Evolutionary conservation across 129 eudicot genomes (phyloP), one percentile per base, ranked within the genome.

Genomic region (Pseudognaphalium luteoalbum): DNA sequence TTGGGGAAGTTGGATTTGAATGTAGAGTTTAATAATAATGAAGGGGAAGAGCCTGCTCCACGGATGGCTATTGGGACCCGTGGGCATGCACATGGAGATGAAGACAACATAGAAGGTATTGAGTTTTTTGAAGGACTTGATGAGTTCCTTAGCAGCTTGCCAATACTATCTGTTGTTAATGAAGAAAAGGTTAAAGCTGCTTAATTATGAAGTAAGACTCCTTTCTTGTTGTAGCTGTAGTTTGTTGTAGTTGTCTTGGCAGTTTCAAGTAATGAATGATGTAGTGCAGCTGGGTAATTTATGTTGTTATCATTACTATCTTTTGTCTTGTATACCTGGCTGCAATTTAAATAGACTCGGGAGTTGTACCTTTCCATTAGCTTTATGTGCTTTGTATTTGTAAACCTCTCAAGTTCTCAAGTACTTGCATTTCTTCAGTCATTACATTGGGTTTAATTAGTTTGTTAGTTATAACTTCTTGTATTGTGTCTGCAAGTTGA

Each of bases 1-100:
- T 71, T 82, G 77, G 96, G 91, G 79, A 94, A 81, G 80, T 83
- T 91, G 88, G 98, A 94, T 86, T 83, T 94, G 85, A 94, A 87
- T 86, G 91, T 93, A 68, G 91, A 89, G 76, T 84, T 89, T 44
- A 87, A 84, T 61, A 92, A 92, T 39, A 89, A 92, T 71, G 96
- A 88, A 71, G 89, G 81, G 39, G 97, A 88, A 71, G 97, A 86
- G 80, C 87, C 87, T 76, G 85, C 79, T 30, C 70, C 78, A 1
- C 68, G 85, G 69, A 60, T 69, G 72, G 72, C 73, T 73, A 81
- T 69, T 70, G 85, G 72, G 28, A 79, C 82, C 34, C 81, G 81
- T 21, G 87, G 87, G 7, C 22, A 76, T 66, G 87, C 68, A 33
- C 78, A 79, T 0, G 37, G 88, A 85, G 89, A 79, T 32, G 96